Percentiles rank a stretch among this genome's conserved stretches.
Evolutionary conservation across 2,329 filamentous ascomycete species (phyloP).

Genomic region (Penicillium sp.): DNA sequence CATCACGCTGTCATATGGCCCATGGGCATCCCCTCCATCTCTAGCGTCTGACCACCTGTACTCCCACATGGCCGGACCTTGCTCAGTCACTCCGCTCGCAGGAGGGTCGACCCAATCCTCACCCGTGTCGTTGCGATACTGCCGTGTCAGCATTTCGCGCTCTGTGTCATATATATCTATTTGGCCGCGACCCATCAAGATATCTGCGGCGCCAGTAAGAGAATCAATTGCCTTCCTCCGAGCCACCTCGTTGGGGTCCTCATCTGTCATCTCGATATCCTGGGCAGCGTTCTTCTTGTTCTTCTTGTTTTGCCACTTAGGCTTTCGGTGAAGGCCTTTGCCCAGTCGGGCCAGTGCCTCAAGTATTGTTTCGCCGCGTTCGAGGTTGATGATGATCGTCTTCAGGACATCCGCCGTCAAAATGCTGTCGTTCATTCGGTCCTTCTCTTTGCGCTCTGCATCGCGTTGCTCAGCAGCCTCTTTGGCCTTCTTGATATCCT

Average conservation of each 20-base stretch:
- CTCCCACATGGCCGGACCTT: conserved; percentile 66
- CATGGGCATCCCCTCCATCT: conserved; percentile 74
- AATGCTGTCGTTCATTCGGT: conserved; percentile 70
- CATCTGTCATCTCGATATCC: conserved; percentile 69
- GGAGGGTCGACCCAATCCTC: conserved; percentile 71
- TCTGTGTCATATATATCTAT: conserved; percentile 90
- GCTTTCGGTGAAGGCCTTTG: conserved; percentile 59
- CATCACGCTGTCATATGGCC: conserved; percentile 77
- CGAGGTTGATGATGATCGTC: conserved; percentile 68
- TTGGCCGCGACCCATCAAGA: conserved; percentile 76
- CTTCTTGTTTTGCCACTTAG: conserved; percentile 61
- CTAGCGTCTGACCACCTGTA: conserved; percentile 88
- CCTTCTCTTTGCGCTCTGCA: conserved; percentile 67
- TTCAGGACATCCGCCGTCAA: conserved; percentile 71
- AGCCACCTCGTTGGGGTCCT: conserved; percentile 66
- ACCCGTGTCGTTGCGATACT: conserved; percentile 80
- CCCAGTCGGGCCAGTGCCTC: conserved; percentile 83
- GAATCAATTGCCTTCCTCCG: conserved; percentile 72
- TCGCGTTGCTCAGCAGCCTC: conserved; percentile 85
- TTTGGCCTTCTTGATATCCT: conserved; percentile 83
- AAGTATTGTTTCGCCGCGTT: conserved; percentile 78
- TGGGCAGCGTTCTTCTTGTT: conserved; percentile 45
- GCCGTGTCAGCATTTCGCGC: conserved; percentile 75
- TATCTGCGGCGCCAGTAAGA: conserved; percentile 87
- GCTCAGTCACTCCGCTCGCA: conserved; percentile 32